Conservation (phyloP, 1,139 yeast genomes). For the Trichomonascaceae sp. region DNA sequence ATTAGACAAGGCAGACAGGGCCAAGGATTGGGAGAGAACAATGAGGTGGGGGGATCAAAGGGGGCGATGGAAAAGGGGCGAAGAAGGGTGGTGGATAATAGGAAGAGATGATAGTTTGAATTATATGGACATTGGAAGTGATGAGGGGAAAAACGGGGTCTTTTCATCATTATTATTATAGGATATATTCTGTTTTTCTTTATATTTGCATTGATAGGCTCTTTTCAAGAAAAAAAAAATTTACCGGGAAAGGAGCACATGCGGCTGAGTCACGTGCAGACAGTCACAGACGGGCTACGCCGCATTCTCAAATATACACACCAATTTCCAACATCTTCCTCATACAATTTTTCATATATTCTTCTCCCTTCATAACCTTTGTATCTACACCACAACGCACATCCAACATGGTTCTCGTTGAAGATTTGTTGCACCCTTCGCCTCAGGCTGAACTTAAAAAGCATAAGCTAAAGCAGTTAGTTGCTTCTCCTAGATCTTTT, state of each 20-base stretch:
- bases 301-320: not conserved
- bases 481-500: slow-evolving; percentile 96
- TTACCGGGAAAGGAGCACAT: not conserved
- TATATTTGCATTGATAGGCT: not conserved
- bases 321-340: not conserved
- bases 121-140: no score
- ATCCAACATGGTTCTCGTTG: slow-evolving; percentile 71
- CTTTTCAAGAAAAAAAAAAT: no score
- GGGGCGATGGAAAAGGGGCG: not conserved
- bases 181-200: not conserved
- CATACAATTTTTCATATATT: slow-evolving; percentile 1
- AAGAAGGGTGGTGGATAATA: not conserved
- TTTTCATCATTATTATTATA: not conserved
- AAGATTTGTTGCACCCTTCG: slow-evolving; percentile 96
- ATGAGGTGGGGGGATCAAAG: not conserved
- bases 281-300: slow-evolving; percentile 1
- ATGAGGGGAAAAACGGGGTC: no score
- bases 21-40: not conserved
- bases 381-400: not conserved
- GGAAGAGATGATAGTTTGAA: no score
- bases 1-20: not conserved
- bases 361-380: slow-evolving; percentile 4
- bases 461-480: slow-evolving; percentile 97
- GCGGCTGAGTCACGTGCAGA: not conserved
- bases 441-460: slow-evolving; percentile 93